Evolutionary conservation across 768 basidiomycete species (phyloP).

Genomic region (Russula dissimulans): DNA sequence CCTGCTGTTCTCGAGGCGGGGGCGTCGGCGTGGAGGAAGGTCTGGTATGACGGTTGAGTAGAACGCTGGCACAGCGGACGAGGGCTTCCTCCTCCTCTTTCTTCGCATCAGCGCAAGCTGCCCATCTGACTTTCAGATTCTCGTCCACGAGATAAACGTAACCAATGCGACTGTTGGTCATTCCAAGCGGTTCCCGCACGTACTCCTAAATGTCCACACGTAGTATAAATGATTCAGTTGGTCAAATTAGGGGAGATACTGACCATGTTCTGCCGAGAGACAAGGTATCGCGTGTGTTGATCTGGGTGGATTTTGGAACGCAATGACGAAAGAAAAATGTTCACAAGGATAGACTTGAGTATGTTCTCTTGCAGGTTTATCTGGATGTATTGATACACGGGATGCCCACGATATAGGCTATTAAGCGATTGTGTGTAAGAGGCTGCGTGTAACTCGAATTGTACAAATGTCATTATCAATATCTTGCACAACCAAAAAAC

Average conservation of each 20-base stretch:
- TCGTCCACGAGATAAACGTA: constrained; percentile 89
- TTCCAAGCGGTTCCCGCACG: constrained; percentile 72
- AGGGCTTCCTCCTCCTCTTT: constrained; percentile 61
- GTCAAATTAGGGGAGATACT: constrained; percentile 25
- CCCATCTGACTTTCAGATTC: constrained; percentile 83
- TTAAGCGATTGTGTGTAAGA: constrained; percentile 58
- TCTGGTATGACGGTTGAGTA: constrained; percentile 47
- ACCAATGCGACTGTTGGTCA: constrained; percentile 84
- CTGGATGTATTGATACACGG: constrained; percentile 65
- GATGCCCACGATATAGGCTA: constrained; percentile 40
- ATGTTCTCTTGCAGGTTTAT: constrained; percentile 94
- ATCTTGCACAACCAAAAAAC: neutral
- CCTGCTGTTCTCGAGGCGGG: neutral
- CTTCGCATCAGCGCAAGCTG: constrained; percentile 78
- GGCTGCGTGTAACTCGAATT: constrained; percentile 61
- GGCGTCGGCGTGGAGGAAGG: neutral
- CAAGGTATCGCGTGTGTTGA: constrained; percentile 62
- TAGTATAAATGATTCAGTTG: neutral
- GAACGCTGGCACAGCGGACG: constrained; percentile 57
- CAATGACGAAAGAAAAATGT: constrained; percentile 70
- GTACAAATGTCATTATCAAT: neutral
- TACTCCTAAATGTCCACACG: constrained; percentile 31
- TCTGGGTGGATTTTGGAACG: constrained; percentile 54
- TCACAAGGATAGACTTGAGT: constrained; percentile 84
- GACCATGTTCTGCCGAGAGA: constrained; percentile 74